These are phyloP conservation scores for Cyberlindnera mrakii DNA, from an alignment of 805 yeast genomes.

Conservation along the genomic window DNA sequence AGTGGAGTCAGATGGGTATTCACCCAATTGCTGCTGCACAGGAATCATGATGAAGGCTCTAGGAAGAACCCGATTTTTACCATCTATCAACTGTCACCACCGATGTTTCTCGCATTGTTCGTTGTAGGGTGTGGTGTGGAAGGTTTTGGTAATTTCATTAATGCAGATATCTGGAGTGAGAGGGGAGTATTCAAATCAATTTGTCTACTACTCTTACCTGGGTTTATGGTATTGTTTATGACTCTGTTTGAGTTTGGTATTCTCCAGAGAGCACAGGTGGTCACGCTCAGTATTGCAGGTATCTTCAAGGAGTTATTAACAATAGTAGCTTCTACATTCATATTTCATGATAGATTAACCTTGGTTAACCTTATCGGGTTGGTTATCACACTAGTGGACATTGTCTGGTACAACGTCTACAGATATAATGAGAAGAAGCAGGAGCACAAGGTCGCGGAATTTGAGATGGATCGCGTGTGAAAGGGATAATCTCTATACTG, in stretches of 20 bases:
- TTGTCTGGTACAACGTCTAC: slow-evolving; percentile 75
- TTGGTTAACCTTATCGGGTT: slow-evolving; percentile 69
- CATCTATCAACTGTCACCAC: slow-evolving; percentile 77
- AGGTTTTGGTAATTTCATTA: slow-evolving; percentile 49
- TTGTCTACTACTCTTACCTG: slow-evolving; percentile 67
- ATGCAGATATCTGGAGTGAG: slow-evolving; percentile 58
- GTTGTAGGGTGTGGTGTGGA: slow-evolving; percentile 63
- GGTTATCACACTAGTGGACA: slow-evolving; percentile 67
- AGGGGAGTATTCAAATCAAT: slow-evolving; percentile 53
- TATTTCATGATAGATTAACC: slow-evolving; percentile 71
- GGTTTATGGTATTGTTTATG: slow-evolving; percentile 82
- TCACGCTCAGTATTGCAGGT: slow-evolving; percentile 87
- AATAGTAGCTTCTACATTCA: slow-evolving; percentile 55
- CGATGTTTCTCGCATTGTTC: slow-evolving; percentile 64
- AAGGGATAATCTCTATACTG: background rate
- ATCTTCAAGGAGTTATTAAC: slow-evolving; percentile 89
- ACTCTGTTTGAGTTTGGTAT: slow-evolving; percentile 83
- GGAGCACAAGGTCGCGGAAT: slow-evolving; percentile 1
- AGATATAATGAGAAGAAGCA: slow-evolving; percentile 31
- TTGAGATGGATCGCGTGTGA: slow-evolving; percentile 11
- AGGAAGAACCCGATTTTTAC: slow-evolving; percentile 74
- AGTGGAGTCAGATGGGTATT: slow-evolving; percentile 95
- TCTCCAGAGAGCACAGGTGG: slow-evolving; percentile 72
- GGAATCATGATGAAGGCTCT: slow-evolving; percentile 35
- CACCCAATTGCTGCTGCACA: slow-evolving; percentile 74